phyloP scores from a whole-genome alignment of 139 green algal genomes.

The Chlamydomonas sphaeroides region DNA sequence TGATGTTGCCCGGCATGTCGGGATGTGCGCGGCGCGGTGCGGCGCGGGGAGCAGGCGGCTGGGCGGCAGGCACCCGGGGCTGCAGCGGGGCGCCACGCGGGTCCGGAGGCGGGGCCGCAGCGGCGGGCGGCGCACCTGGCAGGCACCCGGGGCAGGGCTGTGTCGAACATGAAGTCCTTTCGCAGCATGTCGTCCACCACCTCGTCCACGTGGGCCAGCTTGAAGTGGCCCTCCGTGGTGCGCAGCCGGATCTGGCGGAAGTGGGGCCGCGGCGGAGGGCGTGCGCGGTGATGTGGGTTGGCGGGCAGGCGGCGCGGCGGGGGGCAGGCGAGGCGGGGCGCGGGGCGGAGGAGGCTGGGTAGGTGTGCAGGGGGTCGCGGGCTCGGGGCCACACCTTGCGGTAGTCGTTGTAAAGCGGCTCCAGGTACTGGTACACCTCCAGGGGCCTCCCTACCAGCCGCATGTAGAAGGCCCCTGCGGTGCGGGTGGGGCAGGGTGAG shows the following conservation, averaged over 20 bases:
- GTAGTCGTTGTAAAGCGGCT: constrained; percentile 98
- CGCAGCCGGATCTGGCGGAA: constrained; percentile 69
- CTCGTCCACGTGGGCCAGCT: constrained; percentile 87
- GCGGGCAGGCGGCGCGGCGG: no score
- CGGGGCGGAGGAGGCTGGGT: no score
- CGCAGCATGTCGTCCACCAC: constrained; percentile 91
- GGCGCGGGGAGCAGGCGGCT: no score
- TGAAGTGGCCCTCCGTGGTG: constrained; percentile 71
- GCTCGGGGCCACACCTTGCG: constrained; percentile 79
- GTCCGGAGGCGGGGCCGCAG: no score
- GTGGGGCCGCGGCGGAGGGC: no score
- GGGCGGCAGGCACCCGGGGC: no score
- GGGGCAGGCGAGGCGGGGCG: no score
- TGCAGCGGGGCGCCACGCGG: no score
- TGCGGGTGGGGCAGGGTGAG: neutral
- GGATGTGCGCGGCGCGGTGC: no score
- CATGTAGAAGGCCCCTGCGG: constrained; percentile 95
- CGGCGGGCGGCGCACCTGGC: constrained; percentile 45
- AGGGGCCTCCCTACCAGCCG: constrained; percentile 87
- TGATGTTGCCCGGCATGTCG: no score
- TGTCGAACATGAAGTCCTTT: constrained; percentile 94
- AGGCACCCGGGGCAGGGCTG: constrained; percentile 89
- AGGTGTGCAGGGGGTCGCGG: no score
- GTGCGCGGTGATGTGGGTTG: no score
- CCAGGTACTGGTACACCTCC: constrained; percentile 97